These are phyloP conservation scores for Potentilla sterilis DNA, from an alignment of 306 rosid species.

Conservation along the genomic window DNA sequence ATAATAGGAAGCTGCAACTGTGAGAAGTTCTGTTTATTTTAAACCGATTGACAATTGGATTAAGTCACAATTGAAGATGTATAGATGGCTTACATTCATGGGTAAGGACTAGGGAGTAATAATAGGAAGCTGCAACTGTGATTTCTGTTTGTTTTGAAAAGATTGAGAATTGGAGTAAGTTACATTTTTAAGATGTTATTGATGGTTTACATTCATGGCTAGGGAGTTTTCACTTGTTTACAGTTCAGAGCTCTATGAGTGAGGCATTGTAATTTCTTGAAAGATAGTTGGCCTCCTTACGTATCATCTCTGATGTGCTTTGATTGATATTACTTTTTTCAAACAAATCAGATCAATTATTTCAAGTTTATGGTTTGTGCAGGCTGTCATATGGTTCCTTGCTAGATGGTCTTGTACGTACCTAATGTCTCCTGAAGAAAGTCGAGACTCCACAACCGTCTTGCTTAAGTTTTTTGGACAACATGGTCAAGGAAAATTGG, in stretches of 20 bases:
- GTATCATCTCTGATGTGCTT: neutral
- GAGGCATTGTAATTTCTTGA: neutral
- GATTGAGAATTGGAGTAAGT: neutral
- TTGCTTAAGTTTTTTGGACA: conserved; percentile 72
- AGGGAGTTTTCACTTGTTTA: neutral
- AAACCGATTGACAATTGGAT: too few species aligned
- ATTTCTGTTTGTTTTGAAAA: neutral
- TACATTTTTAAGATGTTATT: neutral
- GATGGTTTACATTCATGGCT: neutral
- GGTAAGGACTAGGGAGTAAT: too few species aligned
- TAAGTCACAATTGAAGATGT: too few species aligned
- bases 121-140: neutral
- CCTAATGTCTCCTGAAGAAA: conserved; percentile 73
- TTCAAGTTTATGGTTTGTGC: conserved; percentile 35
- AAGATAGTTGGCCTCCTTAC: neutral
- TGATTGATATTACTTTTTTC: neutral
- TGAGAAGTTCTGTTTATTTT: too few species aligned
- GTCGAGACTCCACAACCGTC: conserved; percentile 43
- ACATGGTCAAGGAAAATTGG: conserved; percentile 72
- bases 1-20: neutral
- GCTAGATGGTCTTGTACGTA: conserved; percentile 94
- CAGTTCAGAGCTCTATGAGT: neutral
- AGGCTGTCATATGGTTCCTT: conserved; percentile 96
- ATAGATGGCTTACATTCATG: too few species aligned
- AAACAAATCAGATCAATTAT: conserved; percentile 13